Evolutionary conservation across 2,329 filamentous ascomycete species (phyloP).

Genomic region (Trichophyton simii): DNA sequence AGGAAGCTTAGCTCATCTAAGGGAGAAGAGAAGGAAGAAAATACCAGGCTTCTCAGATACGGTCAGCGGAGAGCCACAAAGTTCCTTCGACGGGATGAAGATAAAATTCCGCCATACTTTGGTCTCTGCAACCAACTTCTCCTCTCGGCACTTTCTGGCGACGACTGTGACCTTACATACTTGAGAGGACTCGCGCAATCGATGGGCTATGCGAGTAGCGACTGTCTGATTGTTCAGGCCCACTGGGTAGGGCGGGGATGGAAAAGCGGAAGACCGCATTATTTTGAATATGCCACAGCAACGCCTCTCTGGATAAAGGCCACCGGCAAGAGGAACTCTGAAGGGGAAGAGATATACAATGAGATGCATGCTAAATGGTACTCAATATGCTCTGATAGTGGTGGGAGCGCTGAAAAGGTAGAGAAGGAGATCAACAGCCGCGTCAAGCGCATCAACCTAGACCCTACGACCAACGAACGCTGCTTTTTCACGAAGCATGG

Average conservation of each 20-base stretch:
- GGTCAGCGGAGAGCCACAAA: neutral
- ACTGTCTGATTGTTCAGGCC: neutral
- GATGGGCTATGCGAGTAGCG: neutral
- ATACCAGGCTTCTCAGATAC: neutral
- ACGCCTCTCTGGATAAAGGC: neutral
- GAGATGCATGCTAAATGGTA: neutral
- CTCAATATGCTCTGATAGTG: neutral
- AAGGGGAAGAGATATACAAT: neutral
- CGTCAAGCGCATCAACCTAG: neutral
- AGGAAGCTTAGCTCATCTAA: neutral
- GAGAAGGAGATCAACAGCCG: neutral
- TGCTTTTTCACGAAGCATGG: neutral
- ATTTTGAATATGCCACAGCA: neutral
- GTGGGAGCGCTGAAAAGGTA: too few species aligned
- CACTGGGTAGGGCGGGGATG: neutral
- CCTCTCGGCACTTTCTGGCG: neutral
- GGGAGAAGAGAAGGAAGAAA: neutral
- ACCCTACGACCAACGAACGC: neutral
- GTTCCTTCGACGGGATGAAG: neutral
- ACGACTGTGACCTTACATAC: neutral
- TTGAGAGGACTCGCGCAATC: neutral
- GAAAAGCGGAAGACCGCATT: neutral
- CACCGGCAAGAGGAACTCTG: neutral
- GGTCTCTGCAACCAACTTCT: neutral
- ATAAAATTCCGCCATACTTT: neutral